Evolutionary conservation across 2,329 filamentous ascomycete genomes (phyloP).

Genomic region (Neonectria faginata): DNA sequence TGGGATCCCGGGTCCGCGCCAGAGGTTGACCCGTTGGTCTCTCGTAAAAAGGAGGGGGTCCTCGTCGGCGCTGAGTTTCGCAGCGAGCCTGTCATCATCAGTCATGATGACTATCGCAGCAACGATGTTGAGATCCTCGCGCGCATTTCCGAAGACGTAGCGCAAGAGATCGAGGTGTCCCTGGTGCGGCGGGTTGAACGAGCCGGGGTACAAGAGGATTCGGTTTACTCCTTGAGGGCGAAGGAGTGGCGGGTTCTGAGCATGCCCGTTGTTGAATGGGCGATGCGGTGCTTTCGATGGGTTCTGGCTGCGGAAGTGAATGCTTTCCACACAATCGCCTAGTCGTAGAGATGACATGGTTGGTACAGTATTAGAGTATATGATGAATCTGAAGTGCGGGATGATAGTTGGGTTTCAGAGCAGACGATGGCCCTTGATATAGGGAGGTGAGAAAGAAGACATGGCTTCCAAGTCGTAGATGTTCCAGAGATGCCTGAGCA

Average conservation of each 20-base stretch:
- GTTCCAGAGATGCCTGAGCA: not conserved
- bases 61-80: constrained; percentile 37
- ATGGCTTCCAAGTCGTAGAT: not conserved
- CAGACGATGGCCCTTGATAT: not conserved
- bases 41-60: constrained; percentile 32
- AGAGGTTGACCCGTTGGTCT: constrained; percentile 43
- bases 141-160: constrained; percentile 45
- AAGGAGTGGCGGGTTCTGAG: constrained; percentile 21
- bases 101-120: constrained; percentile 49
- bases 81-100: constrained; percentile 38
- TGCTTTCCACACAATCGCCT: constrained; percentile 34
- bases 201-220: constrained; percentile 52
- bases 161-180: constrained; percentile 50
- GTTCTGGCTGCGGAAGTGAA: constrained; percentile 8
- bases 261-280: constrained; percentile 33
- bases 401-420: not conserved
- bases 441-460: not conserved
- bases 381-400: not conserved
- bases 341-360: constrained; percentile 29
- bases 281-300: constrained; percentile 6
- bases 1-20: constrained; percentile 33
- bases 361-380: not conserved
- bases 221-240: constrained; percentile 37
- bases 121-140: constrained; percentile 45
- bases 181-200: constrained; percentile 54